phyloP scores from a whole-genome alignment of 2,329 filamentous ascomycete genomes.

The Tympanopsis confertula region DNA sequence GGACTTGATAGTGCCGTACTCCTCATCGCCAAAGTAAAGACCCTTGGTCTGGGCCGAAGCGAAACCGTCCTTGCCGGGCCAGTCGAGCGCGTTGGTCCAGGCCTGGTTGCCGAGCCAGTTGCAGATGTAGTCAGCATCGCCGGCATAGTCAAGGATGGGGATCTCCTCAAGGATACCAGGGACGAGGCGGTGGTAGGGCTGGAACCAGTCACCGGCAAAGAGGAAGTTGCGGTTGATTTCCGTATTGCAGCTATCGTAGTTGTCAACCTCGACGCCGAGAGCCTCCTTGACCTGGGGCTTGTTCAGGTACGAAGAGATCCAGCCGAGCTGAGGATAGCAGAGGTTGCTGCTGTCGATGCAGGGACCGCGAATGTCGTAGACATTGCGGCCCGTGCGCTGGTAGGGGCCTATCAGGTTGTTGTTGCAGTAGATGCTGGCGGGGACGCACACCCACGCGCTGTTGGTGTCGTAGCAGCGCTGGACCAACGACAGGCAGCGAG shows the following conservation, averaged over 20 bases:
- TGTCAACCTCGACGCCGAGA: constrained; percentile 28
- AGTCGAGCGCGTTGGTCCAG: constrained; percentile 32
- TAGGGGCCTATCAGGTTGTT: no score
- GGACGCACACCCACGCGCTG: no score
- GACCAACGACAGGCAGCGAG: no score
- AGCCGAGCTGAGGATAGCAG: constrained; percentile 3
- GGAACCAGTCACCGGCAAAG: constrained; percentile 1
- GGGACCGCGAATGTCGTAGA: no score
- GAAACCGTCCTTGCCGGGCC: constrained; percentile 26
- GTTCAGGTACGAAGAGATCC: constrained; percentile 10
- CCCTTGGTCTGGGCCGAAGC: constrained; percentile 16
- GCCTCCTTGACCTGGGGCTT: constrained; percentile 18
- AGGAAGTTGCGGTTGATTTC: background rate
- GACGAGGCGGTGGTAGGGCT: constrained; percentile 22
- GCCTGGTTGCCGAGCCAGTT: constrained; percentile 41
- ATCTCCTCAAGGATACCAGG: constrained; percentile 29
- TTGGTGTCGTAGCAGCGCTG: no score
- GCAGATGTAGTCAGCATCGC: constrained; percentile 45
- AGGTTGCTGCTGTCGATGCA: background rate
- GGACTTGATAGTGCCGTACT: constrained; percentile 36
- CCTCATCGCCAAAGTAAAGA: constrained; percentile 35
- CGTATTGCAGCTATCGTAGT: constrained; percentile 8
- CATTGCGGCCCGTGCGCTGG: no score
- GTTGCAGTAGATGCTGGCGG: no score
- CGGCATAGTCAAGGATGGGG: constrained; percentile 38